These are phyloP conservation scores for Candida multigemmis DNA, from an alignment of 805 yeast genomes.

Conservation along the genomic window DNA sequence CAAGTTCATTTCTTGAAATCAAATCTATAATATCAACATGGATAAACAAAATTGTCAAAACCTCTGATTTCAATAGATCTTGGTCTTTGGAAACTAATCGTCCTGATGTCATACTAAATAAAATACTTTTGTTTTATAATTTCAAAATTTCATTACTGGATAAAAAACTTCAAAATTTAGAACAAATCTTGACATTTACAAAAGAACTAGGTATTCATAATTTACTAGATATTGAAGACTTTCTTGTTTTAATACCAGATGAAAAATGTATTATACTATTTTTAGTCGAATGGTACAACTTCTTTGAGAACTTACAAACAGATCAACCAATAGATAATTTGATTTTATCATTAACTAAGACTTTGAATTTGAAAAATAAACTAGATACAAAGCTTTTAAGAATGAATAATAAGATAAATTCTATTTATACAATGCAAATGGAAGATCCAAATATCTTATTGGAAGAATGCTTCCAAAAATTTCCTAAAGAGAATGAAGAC, in stretches of 20 bases:
- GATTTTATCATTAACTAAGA: conserved; percentile 6
- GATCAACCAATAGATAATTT: conserved; percentile 4
- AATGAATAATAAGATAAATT: conserved; percentile 15
- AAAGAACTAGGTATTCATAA: conserved; percentile 39
- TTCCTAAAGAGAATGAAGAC: too few relatives aligned
- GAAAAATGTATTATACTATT: conserved; percentile 53
- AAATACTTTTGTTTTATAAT: conserved; percentile 23
- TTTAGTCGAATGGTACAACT: conserved; percentile 49
- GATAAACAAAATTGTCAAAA: conserved; percentile 33
- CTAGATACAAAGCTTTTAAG: conserved; percentile 23
- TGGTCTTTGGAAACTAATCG: conserved; percentile 43
- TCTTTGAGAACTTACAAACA: conserved; percentile 7
- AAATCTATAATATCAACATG: conserved; percentile 33
- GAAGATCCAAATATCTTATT: too few relatives aligned
- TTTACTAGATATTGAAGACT: conserved; percentile 47
- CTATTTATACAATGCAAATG: too few relatives aligned
- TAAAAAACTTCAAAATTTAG: conserved; percentile 20
- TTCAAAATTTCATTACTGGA: conserved; percentile 12
- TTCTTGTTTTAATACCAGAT: conserved; percentile 41
- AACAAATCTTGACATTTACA: conserved; percentile 32
- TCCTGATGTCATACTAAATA: conserved; percentile 39
- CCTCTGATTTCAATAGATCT: conserved; percentile 43
- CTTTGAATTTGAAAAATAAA: conserved; percentile 14
- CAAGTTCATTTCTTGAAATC: conserved; percentile 19
- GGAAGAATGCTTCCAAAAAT: too few relatives aligned